Conservation (phyloP, 2,329 filamentous ascomycete species). For the Xylaria sp. region DNA sequence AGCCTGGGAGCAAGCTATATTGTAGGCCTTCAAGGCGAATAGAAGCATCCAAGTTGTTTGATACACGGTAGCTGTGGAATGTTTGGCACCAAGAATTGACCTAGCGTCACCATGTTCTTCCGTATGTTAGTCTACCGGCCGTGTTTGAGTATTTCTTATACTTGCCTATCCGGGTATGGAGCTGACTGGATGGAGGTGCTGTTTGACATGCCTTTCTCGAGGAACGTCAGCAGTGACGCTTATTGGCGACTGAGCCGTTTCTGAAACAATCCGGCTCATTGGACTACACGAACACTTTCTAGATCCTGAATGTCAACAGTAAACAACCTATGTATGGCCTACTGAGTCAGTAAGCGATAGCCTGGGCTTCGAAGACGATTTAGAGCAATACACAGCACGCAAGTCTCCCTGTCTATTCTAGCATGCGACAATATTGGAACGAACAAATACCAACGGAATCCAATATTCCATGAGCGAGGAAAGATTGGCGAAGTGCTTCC, state of each 20-base stretch:
- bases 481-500: not conserved
- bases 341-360: not conserved
- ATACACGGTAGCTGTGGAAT: no score
- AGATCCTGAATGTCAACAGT: slow-evolving; percentile 4
- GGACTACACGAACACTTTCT: slow-evolving; percentile 6
- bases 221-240: not conserved
- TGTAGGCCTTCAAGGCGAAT: no score
- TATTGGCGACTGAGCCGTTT: slow-evolving; percentile 19
- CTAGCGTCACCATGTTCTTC: no score
- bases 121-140: no score
- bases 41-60: no score
- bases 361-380: not conserved
- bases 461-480: not conserved
- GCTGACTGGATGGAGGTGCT: not conserved
- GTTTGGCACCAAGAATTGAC: no score
- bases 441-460: not conserved
- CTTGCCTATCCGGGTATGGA: no score
- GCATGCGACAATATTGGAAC: no score
- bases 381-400: no score
- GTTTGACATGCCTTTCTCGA: slow-evolving; percentile 1
- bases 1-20: no score
- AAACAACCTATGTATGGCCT: slow-evolving; percentile 3
- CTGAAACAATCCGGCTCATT: slow-evolving; percentile 22
- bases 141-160: no score
- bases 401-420: no score